These are phyloP conservation scores for Epichloe bromicola DNA, from an alignment of 2,329 filamentous ascomycete species.

Conservation along the genomic window DNA sequence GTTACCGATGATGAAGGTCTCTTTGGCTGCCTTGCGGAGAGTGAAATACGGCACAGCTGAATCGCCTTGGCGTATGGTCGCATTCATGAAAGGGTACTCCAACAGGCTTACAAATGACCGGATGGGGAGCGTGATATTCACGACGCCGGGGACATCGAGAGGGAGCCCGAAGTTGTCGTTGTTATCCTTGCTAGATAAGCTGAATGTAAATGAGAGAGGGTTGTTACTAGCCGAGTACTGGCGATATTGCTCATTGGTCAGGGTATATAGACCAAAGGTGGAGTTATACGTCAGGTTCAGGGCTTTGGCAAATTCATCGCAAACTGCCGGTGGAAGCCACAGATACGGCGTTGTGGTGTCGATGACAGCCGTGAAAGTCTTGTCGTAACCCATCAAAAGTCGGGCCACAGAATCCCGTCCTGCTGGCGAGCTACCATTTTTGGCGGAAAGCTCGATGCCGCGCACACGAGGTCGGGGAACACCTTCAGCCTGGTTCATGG, in stretches of 20 bases:
- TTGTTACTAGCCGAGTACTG: constrained; percentile 29
- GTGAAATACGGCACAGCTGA: constrained; percentile 50
- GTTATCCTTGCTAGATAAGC: constrained; percentile 41
- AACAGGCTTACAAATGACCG: constrained; percentile 36
- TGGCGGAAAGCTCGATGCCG: constrained; percentile 33
- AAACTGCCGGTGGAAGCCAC: constrained; percentile 48
- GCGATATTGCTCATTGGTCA: constrained; percentile 43
- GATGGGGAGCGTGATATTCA: constrained; percentile 42
- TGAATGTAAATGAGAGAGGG: constrained; percentile 41
- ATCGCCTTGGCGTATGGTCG: constrained; percentile 29
- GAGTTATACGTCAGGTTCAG: constrained; percentile 55
- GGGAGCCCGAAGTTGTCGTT: constrained; percentile 38
- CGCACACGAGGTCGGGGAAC: constrained; percentile 47
- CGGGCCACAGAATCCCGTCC: constrained; percentile 27
- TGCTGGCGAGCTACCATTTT: constrained; percentile 15
- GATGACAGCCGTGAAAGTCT: constrained; percentile 39
- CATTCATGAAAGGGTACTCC: constrained; percentile 35
- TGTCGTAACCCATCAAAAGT: constrained; percentile 31
- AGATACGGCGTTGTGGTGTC: constrained; percentile 53
- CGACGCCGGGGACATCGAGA: constrained; percentile 33
- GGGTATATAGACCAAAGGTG: constrained; percentile 49
- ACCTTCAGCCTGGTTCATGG: constrained; percentile 38
- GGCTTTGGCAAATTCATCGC: constrained; percentile 48
- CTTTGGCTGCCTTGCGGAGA: constrained; percentile 40
- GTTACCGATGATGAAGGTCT: constrained; percentile 48